Evolutionary conservation across 225 moss, liverwort and hornwort species (phyloP).

Genomic region (Neckera pumila): DNA sequence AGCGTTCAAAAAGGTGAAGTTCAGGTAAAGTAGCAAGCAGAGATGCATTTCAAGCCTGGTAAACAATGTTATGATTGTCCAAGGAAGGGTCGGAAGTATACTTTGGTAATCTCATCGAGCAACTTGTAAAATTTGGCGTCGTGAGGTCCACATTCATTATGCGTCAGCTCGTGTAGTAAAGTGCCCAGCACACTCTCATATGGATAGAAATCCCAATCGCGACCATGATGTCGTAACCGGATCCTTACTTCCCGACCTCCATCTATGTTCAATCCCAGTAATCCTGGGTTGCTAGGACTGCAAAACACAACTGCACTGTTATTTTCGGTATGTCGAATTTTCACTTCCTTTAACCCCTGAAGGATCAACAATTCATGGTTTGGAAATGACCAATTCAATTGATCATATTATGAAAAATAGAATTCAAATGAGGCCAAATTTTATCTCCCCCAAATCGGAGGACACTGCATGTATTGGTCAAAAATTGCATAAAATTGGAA

Average conservation of each 20-base stretch:
- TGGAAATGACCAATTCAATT: neutral
- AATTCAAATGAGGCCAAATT: neutral
- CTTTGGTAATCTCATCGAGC: constrained; percentile 81
- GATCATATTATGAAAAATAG: neutral
- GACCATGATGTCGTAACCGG: constrained; percentile 56
- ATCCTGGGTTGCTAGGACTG: constrained; percentile 78
- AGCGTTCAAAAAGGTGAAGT: neutral
- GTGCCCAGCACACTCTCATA: constrained; percentile 90
- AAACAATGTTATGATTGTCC: neutral
- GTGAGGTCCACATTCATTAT: constrained; percentile 85
- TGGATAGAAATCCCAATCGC: constrained; percentile 60
- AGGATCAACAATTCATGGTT: neutral
- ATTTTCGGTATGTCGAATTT: neutral
- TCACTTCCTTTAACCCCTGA: neutral
- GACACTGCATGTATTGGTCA: neutral
- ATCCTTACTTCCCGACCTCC: constrained; percentile 87
- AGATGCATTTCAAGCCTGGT: neutral
- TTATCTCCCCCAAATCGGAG: too few species aligned
- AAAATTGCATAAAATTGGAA: neutral
- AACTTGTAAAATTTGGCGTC: constrained; percentile 85
- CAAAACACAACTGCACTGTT: neutral
- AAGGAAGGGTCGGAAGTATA: neutral
- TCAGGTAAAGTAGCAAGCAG: neutral
- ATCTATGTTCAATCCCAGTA: constrained; percentile 90
- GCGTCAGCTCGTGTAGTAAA: constrained; percentile 88